Evolutionary conservation across 2,329 filamentous ascomycete species (phyloP).

Genomic region (Nemania serpens): DNA sequence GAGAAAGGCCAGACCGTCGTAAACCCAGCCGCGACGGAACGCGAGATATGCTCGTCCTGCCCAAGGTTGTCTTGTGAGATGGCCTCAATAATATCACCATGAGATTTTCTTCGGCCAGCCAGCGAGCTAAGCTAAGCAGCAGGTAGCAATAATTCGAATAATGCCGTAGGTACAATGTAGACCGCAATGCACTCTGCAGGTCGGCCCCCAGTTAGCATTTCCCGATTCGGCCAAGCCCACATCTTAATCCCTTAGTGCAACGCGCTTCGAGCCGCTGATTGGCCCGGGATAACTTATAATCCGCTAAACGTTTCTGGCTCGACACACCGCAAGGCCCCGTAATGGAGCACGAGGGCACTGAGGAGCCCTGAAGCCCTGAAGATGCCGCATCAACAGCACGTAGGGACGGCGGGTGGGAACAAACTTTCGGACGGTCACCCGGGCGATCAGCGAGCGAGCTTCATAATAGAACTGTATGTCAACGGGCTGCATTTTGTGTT

Average conservation of each 20-base stretch:
- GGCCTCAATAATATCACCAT: slow-evolving; percentile 34
- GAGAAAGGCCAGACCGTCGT: too few relatives aligned
- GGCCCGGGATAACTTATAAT: slow-evolving; percentile 38
- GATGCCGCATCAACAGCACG: not conserved
- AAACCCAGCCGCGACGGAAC: slow-evolving; percentile 8
- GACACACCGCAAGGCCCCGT: slow-evolving; percentile 17
- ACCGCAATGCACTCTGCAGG: slow-evolving; percentile 21
- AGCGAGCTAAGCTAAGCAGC: slow-evolving; percentile 14
- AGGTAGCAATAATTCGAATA: slow-evolving; percentile 26
- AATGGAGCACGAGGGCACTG: slow-evolving; percentile 4
- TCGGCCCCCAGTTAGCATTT: slow-evolving; percentile 32
- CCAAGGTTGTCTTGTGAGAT: slow-evolving; percentile 11
- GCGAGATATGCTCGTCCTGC: slow-evolving; percentile 18
- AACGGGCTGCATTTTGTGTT: too few relatives aligned
- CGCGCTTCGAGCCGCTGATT: slow-evolving; percentile 27
- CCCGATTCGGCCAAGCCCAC: slow-evolving; percentile 38
- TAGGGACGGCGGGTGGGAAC: not conserved
- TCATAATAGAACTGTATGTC: too few relatives aligned
- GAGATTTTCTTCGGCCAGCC: slow-evolving; percentile 38
- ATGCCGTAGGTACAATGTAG: not conserved
- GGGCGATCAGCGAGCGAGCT: not conserved
- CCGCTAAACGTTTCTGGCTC: slow-evolving; percentile 37
- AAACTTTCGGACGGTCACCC: not conserved
- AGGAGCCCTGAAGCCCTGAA: slow-evolving; percentile 2
- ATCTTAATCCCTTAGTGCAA: slow-evolving; percentile 26